These are phyloP conservation scores for Fusarium xyrophilum DNA, from an alignment of 2,329 filamentous ascomycete genomes.

Conservation along the genomic window DNA sequence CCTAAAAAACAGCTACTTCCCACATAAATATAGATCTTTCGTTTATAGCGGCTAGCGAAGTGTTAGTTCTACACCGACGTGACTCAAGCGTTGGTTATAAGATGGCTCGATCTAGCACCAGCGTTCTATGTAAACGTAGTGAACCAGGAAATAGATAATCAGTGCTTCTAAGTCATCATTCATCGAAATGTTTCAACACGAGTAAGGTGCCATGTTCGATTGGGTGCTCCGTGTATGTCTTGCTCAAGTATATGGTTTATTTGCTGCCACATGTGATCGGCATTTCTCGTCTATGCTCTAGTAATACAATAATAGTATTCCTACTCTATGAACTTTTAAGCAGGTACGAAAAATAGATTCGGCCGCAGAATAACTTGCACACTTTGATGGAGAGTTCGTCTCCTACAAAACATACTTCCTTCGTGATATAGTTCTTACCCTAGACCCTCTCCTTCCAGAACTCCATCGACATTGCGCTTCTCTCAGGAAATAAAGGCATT, in stretches of 20 bases:
- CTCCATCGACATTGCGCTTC: no score
- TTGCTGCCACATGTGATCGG: background rate
- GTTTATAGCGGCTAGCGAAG: no score
- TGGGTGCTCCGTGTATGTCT: background rate
- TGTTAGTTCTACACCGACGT: background rate
- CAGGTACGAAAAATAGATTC: rapidly evolving
- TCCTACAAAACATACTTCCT: background rate
- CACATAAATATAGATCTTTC: background rate
- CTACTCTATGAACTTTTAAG: rapidly evolving
- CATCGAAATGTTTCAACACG: rapidly evolving
- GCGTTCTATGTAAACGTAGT: rapidly evolving
- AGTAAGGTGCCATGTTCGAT: rapidly evolving
- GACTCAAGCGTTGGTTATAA: background rate
- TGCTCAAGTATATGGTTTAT: rapidly evolving
- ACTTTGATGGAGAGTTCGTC: no score
- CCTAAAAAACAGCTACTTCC: rapidly evolving
- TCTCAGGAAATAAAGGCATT: background rate
- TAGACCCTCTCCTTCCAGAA: background rate
- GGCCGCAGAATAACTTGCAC: no score
- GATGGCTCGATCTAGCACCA: background rate
- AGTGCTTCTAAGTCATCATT: rapidly evolving
- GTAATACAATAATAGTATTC: rapidly evolving
- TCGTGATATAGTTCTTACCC: background rate
- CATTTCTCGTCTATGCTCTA: no score
- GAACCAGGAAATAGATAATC: rapidly evolving